These are phyloP conservation scores for Glonium stellatum DNA, from an alignment of 495 filamentous ascomycete species.

Conservation along the genomic window DNA sequence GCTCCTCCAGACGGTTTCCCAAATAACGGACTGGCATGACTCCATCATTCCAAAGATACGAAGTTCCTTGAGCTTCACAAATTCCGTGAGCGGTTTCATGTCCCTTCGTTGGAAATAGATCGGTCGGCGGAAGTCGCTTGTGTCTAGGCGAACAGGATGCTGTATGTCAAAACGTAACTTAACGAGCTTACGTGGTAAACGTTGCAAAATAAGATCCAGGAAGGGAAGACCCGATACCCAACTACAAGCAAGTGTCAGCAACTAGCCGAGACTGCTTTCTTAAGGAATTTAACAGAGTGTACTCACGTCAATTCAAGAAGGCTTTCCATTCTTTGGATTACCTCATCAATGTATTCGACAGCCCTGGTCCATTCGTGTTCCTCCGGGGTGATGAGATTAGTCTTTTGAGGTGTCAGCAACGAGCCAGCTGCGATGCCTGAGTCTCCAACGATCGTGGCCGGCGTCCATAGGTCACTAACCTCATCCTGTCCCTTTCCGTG, in stretches of 20 bases:
- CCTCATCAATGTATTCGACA: background rate
- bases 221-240: slow-evolving; percentile 14
- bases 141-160: slow-evolving; percentile 4
- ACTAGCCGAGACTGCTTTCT: background rate
- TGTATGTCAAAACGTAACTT: slow-evolving; percentile 12
- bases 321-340: slow-evolving; percentile 5
- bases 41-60: slow-evolving; percentile 17
- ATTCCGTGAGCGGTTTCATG: slow-evolving; percentile 14
- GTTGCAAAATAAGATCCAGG: background rate
- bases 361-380: slow-evolving; percentile 10
- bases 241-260: background rate
- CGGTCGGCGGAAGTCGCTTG: background rate
- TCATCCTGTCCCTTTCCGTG: background rate
- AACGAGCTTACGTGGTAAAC: slow-evolving; percentile 4
- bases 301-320: slow-evolving; percentile 18
- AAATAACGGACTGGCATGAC: slow-evolving; percentile 18
- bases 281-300: background rate
- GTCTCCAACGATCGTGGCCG: background rate
- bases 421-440: background rate
- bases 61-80: slow-evolving; percentile 11
- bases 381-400: background rate
- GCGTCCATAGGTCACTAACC: slow-evolving; percentile 3
- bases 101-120: slow-evolving; percentile 3
- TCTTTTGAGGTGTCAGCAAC: slow-evolving; percentile 5
- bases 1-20: slow-evolving; percentile 22